Percentiles rank a stretch among this genome's conserved stretches.
phyloP scores from a whole-genome alignment of 192 early-diverging fungal genomes.

The Endogone sp. region DNA sequence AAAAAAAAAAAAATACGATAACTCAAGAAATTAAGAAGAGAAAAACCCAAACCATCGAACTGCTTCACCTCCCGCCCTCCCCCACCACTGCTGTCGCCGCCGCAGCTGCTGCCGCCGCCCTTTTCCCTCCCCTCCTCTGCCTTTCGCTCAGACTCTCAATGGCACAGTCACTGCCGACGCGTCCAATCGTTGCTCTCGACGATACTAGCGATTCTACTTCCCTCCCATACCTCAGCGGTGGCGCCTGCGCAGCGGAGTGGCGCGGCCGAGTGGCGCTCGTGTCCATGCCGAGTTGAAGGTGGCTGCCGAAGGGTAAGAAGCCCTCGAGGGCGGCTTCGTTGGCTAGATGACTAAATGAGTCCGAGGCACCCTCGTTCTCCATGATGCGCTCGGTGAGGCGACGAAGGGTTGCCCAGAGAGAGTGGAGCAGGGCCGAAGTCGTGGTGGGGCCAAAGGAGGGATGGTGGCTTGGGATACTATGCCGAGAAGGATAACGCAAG shows the following conservation, averaged over 20 bases:
- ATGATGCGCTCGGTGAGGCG: conserved; percentile 29
- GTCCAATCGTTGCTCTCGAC: too few relatives aligned
- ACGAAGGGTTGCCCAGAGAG: conserved; percentile 24
- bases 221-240: too few relatives aligned
- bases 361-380: conserved; percentile 31
- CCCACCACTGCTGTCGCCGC: too few relatives aligned
- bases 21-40: too few relatives aligned
- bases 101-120: too few relatives aligned
- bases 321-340: conserved; percentile 31
- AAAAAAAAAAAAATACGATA: too few relatives aligned
- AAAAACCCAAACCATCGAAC: too few relatives aligned
- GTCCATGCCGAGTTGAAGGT: conserved; percentile 30
- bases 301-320: conserved; percentile 29
- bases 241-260: conserved; percentile 1
- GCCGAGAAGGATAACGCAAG: neutral
- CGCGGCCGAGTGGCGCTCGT: conserved; percentile 2
- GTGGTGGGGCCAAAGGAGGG: conserved; percentile 20
- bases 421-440: conserved; percentile 20
- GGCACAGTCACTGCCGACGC: too few relatives aligned
- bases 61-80: too few relatives aligned
- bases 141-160: too few relatives aligned
- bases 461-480: conserved; percentile 33
- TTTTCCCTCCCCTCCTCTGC: too few relatives aligned
- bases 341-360: conserved; percentile 20
- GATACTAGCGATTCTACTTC: too few relatives aligned